Base-by-base conservation (phyloP, 176 grass and related monocot genomes). In the Phragmites australis region DNA sequence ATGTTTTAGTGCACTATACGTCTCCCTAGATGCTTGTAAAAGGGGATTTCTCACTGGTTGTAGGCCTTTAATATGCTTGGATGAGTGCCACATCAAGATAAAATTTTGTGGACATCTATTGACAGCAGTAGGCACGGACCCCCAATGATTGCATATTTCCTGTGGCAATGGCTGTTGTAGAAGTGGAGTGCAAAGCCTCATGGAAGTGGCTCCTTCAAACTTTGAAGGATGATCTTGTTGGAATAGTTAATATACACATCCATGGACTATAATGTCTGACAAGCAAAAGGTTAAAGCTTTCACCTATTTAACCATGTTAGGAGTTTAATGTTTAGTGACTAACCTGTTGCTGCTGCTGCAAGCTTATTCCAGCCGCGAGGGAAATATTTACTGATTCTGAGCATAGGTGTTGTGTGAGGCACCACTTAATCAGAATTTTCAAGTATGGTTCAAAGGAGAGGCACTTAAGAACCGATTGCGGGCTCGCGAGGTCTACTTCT, bases 81-180 rank as follows among this genome's bases (percentile, higher is more conserved):
- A 80, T 44, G 65, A 50, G 1, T 81, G 48, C 15, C n/a, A 70
- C n/a, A 40, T 81, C 0, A 81, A 81, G 6, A 70, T 15, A 0
- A 69, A 56, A 6, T 58, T 26, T 63, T 16, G 67, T 1, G 54
- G 68, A 0, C 10, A 49, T 0, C 1, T 71, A 1, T 5, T 70
- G 0, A 81, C 22, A 15, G 9, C 16, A 8, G 26, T 81, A 0
- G 65, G 42, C 0, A 73, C 56, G 1, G 68, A 73, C 12, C 34
- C 17, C 49, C n/a, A 82, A 73, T 52, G 68, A 82, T 3, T 48
- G 41, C 8, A 82, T 82, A 18, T 82, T 39, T 6, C 51, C 80
- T 6, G 51, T 82, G 1, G 51, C 80, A 0, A 51, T 72, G 1
- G 66, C 17, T 6, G 27, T 63, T 2, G 80, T 73, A 1, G 68